Base-by-base conservation (phyloP, 169 alveolate genomes). In the Plasmodium reichenowi region DNA sequence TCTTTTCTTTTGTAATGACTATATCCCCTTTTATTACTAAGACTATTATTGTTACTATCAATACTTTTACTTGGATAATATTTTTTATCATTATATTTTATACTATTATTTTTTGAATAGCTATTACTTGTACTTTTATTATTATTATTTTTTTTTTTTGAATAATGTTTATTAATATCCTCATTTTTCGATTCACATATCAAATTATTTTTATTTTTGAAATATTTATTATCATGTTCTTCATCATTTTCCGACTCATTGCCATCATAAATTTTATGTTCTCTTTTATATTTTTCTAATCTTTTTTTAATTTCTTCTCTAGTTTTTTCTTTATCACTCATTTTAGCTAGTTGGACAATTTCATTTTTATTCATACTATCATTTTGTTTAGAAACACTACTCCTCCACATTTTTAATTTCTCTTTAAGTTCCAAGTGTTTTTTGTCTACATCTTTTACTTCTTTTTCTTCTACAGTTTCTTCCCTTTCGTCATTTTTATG, bases 401-500 rank as follows among this genome's bases (percentile, higher is more conserved):
- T 15, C 17, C 66, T 78, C 43, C 64, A 60, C 26, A 22, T 64
- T 66, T 78, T 78, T 52, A 78, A 70, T 66, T 64, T 78, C n/a
- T 78, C 89, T 15, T 78, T 78, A 78, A 78, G 75, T 78, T 78
- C 78, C 70, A 29, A 26, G 50, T 63, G 76, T 15, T 66, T 78
- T 47, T 78, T 32, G 58, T 78, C 89, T 50, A 64, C 47, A 17
- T 64, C 29, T 24, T 3, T 78, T 66, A 64, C 67, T 70, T 78
- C 89, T 64, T 59, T 48, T 15, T 64, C 29, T n/a, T 3, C 67
- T 66, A 64, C 54, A 10, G 24, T 67, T 32, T 26, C 13, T 17
- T 64, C 29, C 20, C 29, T 26, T 24, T 24, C 59, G 10, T 24
- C 45, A 22, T 22, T 20, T 22, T 45, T 66, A 47, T 45, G 29